Evolutionary conservation across 2,329 filamentous ascomycete species (phyloP).

Genomic region (Aureobasidium melanogenum): DNA sequence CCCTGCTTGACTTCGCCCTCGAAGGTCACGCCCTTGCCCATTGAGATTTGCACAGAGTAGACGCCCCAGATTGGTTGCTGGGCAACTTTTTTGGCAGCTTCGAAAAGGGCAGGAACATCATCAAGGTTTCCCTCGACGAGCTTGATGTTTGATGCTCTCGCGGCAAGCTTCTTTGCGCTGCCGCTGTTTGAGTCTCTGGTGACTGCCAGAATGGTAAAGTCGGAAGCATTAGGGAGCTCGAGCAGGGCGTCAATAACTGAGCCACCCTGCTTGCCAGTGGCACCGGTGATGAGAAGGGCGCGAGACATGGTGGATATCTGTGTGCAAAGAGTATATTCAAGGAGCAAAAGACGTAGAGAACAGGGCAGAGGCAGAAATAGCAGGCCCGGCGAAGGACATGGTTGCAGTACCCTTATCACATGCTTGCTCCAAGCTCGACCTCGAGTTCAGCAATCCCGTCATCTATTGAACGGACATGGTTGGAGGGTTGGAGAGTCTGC

Average conservation of each 20-base stretch:
- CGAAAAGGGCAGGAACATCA: conserved; percentile 42
- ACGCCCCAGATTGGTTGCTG: conserved; percentile 36
- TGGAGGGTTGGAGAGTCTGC: not conserved
- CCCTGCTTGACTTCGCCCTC: conserved; percentile 48
- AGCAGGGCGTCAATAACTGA: conserved; percentile 32
- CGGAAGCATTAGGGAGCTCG: conserved; percentile 19
- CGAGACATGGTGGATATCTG: conserved; percentile 23
- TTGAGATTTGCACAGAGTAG: conserved; percentile 50
- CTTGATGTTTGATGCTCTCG: conserved; percentile 37
- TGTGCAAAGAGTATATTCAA: not conserved
- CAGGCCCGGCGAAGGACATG: not conserved
- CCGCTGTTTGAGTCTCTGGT: conserved; percentile 44
- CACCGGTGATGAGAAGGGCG: conserved; percentile 36
- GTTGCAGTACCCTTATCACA: conserved; percentile 2
- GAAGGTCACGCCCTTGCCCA: conserved; percentile 34
- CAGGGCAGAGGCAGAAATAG: not conserved
- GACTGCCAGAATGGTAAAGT: conserved; percentile 47
- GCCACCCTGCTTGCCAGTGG: conserved; percentile 39
- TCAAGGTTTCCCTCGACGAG: conserved; percentile 48
- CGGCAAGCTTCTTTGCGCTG: conserved; percentile 39
- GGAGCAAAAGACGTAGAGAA: not conserved
- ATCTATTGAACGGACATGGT: not conserved
- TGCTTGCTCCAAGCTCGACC: not conserved
- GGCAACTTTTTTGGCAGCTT: conserved; percentile 26
- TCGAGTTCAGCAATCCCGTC: not conserved